A percentile compares a stretch with the other conserved stretches of the same genome.
These are phyloP conservation scores for Primulina huaijiensis DNA, from an alignment of 257 asterid genomes.

Conservation along the genomic window DNA sequence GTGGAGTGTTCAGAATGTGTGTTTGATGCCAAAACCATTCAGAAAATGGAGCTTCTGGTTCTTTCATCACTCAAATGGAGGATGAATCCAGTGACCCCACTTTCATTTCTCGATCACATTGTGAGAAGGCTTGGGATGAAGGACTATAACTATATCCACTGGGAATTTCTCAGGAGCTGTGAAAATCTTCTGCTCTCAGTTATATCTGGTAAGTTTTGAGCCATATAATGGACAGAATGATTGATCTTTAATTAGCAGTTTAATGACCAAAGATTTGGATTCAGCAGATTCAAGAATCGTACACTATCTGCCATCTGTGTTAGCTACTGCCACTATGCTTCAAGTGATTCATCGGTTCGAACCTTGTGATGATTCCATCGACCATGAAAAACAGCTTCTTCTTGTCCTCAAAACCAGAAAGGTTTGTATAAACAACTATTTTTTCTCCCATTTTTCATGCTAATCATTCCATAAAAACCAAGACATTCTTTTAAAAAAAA, in stretches of 20 bases:
- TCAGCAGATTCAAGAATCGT: conserved; percentile 62
- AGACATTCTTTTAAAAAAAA: background rate
- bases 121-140: conserved; percentile 69
- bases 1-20: conserved; percentile 55
- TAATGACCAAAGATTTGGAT: background rate
- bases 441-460: background rate
- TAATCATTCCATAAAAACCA: background rate
- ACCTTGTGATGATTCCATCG: conserved; percentile 40
- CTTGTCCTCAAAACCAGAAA: conserved; percentile 58
- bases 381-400: conserved; percentile 70
- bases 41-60: conserved; percentile 86
- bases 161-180: conserved; percentile 62
- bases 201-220: conserved; percentile 48
- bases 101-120: conserved; percentile 77
- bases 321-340: conserved; percentile 86
- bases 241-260: background rate
- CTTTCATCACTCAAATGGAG: conserved; percentile 77
- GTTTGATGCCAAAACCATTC: conserved; percentile 77
- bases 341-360: conserved; percentile 68
- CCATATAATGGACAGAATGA: background rate
- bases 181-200: conserved; percentile 62
- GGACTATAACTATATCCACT: conserved; percentile 34
- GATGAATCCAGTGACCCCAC: conserved; percentile 93
- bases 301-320: conserved; percentile 61
- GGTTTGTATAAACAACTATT: conserved; percentile 36